Base-by-base conservation (phyloP, 1,139 yeast genomes). In the Zygotorulaspora mrakii region DNA sequence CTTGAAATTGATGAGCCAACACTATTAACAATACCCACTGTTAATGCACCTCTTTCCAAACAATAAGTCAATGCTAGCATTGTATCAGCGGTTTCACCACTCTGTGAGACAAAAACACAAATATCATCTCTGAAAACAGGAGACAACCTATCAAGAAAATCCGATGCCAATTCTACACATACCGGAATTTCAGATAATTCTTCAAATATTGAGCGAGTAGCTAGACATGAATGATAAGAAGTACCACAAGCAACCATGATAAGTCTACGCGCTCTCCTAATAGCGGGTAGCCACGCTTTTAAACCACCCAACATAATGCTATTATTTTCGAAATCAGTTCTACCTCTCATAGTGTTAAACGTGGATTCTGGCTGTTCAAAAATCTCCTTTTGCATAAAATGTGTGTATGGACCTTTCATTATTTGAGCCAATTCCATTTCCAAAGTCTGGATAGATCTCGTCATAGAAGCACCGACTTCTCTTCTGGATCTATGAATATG, bases 221-320 rank as follows among this genome's bases (percentile, higher is more conserved):
- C 98, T 62, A 94, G 70, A 72, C 98, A 94, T 14, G 98, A 91
- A 68, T 94, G 98, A 63, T 89, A 94, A 1, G 98, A 91, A 5
- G 99, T 94, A 69, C 99, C 99, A 70, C 99, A 94, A 4, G 98
- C 99, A 71, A 94, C 86, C 97, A 94, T 91, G 47, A 89, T 85
- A 59, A 94, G 77, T 67, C 98, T 80, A 68, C 97, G 81, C 57
- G 96, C 88, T 62, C 96, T 79, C 68, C 97, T 81, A 50, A 94
- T 85, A 35, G 94, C 84, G 23, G 94, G 80, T 51, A 94, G 72
- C 76, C 81, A 86, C 14, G 84, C 74, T 55, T 84, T 79, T 57
- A 94, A 74, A 26, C 99, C 99, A 60, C 98, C 98, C 52, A 94
- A 76, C 53, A 79, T 83, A 50, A 94, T 84, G 33, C 69, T 70